phyloP scores from a whole-genome alignment of 2,329 filamentous ascomycete genomes.

The Penicillium sp. region DNA sequence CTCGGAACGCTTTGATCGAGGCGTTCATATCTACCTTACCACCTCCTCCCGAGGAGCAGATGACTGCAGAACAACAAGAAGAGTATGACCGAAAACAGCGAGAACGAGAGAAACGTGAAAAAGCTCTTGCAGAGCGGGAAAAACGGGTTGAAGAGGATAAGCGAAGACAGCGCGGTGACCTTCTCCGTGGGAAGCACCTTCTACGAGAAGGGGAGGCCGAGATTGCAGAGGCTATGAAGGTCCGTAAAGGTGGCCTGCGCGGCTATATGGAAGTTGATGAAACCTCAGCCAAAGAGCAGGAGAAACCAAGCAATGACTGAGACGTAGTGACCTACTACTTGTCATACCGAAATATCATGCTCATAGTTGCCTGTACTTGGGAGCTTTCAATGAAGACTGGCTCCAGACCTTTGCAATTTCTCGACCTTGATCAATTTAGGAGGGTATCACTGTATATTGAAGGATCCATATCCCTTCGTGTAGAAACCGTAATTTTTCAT shows the following conservation, averaged over 20 bases:
- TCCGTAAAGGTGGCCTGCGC: constrained; percentile 48
- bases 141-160: constrained; percentile 50
- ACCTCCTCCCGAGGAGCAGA: constrained; percentile 41
- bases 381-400: not conserved
- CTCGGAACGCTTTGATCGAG: constrained; percentile 47
- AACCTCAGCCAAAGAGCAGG: constrained; percentile 11
- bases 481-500: constrained; percentile 29
- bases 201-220: constrained; percentile 50
- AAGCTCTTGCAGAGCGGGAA: constrained; percentile 49
- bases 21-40: constrained; percentile 50
- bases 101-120: constrained; percentile 50
- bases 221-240: constrained; percentile 48
- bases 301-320: constrained; percentile 18
- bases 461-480: constrained; percentile 30
- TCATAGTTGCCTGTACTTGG: not conserved
- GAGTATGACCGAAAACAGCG: constrained; percentile 41
- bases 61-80: constrained; percentile 45
- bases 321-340: no score
- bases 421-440: constrained; percentile 24
- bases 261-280: constrained; percentile 43
- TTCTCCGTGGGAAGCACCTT: constrained; percentile 47
- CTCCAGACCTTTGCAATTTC: not conserved
- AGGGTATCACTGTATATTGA: constrained; percentile 44
- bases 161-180: constrained; percentile 43
- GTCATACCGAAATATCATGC: not conserved